phyloP scores from a whole-genome alignment of 202 grass and related monocot genomes.

The Panicum hallii region DNA sequence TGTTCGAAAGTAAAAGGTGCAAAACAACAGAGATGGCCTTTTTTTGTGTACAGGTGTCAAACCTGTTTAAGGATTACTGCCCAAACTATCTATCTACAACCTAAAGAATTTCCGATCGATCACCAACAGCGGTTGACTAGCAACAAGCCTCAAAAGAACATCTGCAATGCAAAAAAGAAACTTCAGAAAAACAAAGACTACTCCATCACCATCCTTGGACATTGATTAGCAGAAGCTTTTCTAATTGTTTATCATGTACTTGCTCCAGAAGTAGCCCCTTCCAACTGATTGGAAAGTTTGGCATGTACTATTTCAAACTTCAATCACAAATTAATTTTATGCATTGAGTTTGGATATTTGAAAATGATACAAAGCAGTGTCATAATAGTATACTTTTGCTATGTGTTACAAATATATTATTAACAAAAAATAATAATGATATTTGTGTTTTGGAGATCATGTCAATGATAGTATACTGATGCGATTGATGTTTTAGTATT shows the following conservation, averaged over 20 bases:
- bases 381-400: background rate
- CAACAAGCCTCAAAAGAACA: background rate
- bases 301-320: background rate
- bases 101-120: background rate
- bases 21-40: too few relatives aligned
- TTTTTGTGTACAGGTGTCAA: background rate
- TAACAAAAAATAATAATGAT: background rate
- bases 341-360: background rate
- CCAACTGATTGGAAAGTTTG: background rate
- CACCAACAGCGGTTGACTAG: background rate
- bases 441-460: background rate
- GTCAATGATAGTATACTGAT: background rate
- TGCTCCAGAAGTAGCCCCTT: background rate
- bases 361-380: background rate
- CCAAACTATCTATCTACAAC: background rate
- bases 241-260: background rate
- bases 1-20: too few relatives aligned
- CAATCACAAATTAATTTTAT: background rate
- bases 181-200: background rate
- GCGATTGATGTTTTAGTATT: background rate
- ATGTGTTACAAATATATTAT: background rate
- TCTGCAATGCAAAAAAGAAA: background rate
- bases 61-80: background rate
- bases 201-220: background rate
- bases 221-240: background rate